These are phyloP conservation scores for Medicago ruthenica DNA, from an alignment of 306 rosid species.

Conservation along the genomic window DNA sequence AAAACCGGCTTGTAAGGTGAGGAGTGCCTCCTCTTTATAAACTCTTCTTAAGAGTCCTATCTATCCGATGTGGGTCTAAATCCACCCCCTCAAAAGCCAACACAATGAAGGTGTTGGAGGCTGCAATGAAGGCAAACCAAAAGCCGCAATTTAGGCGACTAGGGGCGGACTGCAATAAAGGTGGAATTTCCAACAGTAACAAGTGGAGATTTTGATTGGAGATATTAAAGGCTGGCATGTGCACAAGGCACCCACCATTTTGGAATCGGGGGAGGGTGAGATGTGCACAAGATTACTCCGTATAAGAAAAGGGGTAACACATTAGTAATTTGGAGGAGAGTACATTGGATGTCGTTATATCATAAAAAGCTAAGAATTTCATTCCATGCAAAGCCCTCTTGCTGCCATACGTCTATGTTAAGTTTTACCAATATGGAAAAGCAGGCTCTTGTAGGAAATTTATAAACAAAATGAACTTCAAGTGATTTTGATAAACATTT, in stretches of 20 bases:
- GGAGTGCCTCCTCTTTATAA: too few species aligned
- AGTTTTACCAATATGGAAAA: neutral
- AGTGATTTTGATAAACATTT: neutral
- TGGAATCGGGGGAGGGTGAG: neutral
- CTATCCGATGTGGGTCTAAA: too few species aligned
- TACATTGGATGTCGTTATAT: neutral
- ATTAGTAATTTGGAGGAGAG: neutral
- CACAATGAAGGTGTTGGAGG: too few species aligned
- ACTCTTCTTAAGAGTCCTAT: too few species aligned
- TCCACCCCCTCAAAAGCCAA: too few species aligned
- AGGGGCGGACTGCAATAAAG: too few species aligned
- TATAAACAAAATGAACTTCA: neutral
- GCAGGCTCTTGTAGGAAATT: slow-evolving; percentile 12
- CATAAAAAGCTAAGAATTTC: neutral
- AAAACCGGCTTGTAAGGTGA: too few species aligned
- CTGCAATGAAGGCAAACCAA: too few species aligned
- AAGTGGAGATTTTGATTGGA: neutral
- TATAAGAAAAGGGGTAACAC: neutral
- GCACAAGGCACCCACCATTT: neutral
- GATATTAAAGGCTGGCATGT: neutral
- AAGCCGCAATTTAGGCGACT: too few species aligned
- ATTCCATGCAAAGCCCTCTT: neutral
- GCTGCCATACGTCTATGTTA: neutral
- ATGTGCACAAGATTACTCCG: neutral
- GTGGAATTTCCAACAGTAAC: too few species aligned